phyloP scores from a whole-genome alignment of 1,284 basidiomycete genomes.

The Ganoderma meredithae region DNA sequence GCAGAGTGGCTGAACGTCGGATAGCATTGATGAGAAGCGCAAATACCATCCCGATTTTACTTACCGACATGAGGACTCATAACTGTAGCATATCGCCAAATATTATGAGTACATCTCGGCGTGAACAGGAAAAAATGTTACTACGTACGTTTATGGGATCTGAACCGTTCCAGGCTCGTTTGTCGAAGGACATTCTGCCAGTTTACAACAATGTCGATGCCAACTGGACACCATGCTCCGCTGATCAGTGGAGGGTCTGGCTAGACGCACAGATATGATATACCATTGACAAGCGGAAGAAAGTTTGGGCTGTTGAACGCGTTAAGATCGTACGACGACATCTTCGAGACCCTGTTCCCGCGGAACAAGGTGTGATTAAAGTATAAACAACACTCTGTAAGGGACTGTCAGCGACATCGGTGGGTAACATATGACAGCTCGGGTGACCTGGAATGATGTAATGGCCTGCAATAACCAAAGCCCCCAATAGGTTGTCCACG shows the following conservation, averaged over 20 bases:
- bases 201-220: conserved; percentile 88
- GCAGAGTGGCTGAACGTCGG: conserved; percentile 64
- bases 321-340: conserved; percentile 85
- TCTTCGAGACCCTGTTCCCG: conserved; percentile 88
- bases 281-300: conserved; percentile 83
- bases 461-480: conserved; percentile 87
- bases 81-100: conserved; percentile 49
- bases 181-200: conserved; percentile 88
- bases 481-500: conserved; percentile 88
- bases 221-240: conserved; percentile 56
- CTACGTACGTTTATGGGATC: conserved; percentile 74
- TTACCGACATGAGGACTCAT: conserved; percentile 82
- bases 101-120: neutral
- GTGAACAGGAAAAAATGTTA: neutral
- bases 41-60: conserved; percentile 32
- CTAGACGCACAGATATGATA: neutral
- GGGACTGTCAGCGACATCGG: neutral
- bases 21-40: neutral
- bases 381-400: conserved; percentile 80
- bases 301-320: conserved; percentile 92
- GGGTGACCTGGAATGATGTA: conserved; percentile 85
- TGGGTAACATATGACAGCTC: neutral
- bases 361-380: conserved; percentile 90
- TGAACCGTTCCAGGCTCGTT: conserved; percentile 77
- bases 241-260: neutral